Base-by-base conservation (phyloP, 768 basidiomycete genomes). In the Podaxis sp. region DNA sequence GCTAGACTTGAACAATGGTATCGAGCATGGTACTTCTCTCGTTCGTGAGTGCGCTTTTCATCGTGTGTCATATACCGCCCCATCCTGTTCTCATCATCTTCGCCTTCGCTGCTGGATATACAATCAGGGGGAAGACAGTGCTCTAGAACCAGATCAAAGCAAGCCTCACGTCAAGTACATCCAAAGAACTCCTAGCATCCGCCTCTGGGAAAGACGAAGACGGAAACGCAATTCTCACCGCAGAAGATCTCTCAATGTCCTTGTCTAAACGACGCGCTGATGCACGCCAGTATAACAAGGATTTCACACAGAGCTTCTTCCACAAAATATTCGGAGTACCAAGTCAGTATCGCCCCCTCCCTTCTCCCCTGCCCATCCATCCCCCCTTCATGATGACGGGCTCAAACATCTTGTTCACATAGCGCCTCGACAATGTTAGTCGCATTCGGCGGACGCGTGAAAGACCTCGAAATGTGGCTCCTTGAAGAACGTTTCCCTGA, bases 1-100 rank as follows among this genome's bases (percentile, higher is more conserved):
- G 37, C 76, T 93, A 38, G 82, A 83, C 67, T 67, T 88, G 10
- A 91, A 92, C 70, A 91, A 90, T 62, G 85, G 86, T 5, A 90
- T 90, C 57, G 88, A 89, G 63, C 87, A 89, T 65, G 87, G 88
- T 67, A 86, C 75, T 0, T 87, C 86, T 0, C 73, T 89, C 21
- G 76, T 78, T 11, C 78, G 87, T 87, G 68, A 50, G 83, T 78
- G 3, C 78, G 37, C 47, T 2, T 7, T 5, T 52, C 7, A 18
- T 9, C 2, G 36, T 21, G 10, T 18, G 36, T 10, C 32, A 0
- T 10, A 5, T 27, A 1, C 16, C 23, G 7, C 25, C 13, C 44
- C n/a, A 28, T 18, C 13, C n/a, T 13, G 21, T 46, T 25, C 32
- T 18, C 51, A n/a, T 23, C 38, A 21, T 13, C 23, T 0, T 28